Base-by-base conservation (phyloP, 331 rosid species). In the Erythrophleum ivorense region DNA sequence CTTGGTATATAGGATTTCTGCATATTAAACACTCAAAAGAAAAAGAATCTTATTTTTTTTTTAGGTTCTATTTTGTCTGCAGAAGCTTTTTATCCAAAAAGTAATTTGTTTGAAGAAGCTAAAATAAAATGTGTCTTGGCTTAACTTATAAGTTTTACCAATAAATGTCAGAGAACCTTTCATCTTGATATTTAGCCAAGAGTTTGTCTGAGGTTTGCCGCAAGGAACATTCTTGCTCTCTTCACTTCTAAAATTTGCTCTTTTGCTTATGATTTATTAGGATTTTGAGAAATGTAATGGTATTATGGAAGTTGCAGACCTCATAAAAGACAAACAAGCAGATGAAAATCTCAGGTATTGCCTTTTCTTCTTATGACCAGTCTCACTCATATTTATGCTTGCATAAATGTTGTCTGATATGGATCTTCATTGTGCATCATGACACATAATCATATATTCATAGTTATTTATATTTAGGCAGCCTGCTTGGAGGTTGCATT, bases 311-410 rank as follows among this genome's bases (percentile, higher is more conserved):
- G 98, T 95, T 88, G 94, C 99, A 14, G 89, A 88, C 84, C 94
- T 95, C 82, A 86, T 95, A 76, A 85, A 90, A 81, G 94, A 90
- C 88, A 93, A 89, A 80, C 92, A 93, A 83, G 90, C 84, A 31
- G 98, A 95, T 77, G 98, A 95, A 71, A 93, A 90, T 85, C 98
- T 93, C 83, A 93, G 98, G 97, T 93, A 81, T 77, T 16, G 71
- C 71, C 0, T 57, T 14, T 75, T 68, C 70, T 63, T 40, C 33
- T 33, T 40, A 76, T 69, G 45, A 55, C 58, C 53, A 55, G 58
- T 31, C 29, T 69, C 81, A 48, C 54, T 80, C 41, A 60, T 73
- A 60, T 78, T 71, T 24, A 33, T 40, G 59, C 70, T 43, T 72
- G 21, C 63, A 16, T 19, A 55, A 21, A 65, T 50, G 48, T 55